These are phyloP conservation scores for Ogataea trehaloabstinens DNA, from an alignment of 805 yeast species.

Conservation along the genomic window DNA sequence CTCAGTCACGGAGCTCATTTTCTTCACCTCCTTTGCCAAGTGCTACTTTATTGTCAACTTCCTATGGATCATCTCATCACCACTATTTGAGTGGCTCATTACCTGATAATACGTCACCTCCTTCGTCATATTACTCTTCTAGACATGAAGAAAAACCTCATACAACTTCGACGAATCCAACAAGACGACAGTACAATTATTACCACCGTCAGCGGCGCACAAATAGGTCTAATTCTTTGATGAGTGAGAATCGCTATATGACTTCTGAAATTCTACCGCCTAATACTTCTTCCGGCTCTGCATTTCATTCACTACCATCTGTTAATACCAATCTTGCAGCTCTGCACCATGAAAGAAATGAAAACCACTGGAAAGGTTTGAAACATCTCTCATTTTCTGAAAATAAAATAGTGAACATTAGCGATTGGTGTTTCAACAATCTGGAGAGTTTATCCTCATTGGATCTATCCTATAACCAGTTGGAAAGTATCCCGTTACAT, in stretches of 20 bases:
- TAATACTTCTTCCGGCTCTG: slow-evolving; percentile 2
- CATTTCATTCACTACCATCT: background rate
- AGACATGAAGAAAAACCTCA: slow-evolving; percentile 17
- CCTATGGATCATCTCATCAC: slow-evolving; percentile 21
- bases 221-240: slow-evolving; percentile 13
- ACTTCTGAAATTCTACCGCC: background rate
- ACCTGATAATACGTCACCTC: slow-evolving; percentile 22
- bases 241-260: slow-evolving; percentile 10
- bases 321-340: background rate
- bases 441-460: slow-evolving; percentile 38
- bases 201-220: slow-evolving; percentile 19
- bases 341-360: slow-evolving; percentile 2
- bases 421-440: slow-evolving; percentile 29
- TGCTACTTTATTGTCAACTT: slow-evolving; percentile 10
- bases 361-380: slow-evolving; percentile 34
- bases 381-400: slow-evolving; percentile 42
- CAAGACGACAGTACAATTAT: slow-evolving; percentile 27
- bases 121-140: slow-evolving; percentile 16
- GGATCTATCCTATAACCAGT: slow-evolving; percentile 54
- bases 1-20: slow-evolving; percentile 18
- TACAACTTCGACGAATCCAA: slow-evolving; percentile 10
- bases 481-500: slow-evolving; percentile 46
- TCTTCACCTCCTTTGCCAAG: slow-evolving; percentile 18
- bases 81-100: slow-evolving; percentile 27
- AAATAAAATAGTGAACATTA: slow-evolving; percentile 34